Percentiles rank a stretch among this genome's conserved stretches.
Conservation (phyloP, 164 flowering plant genomes). For the Malania oleifera region DNA sequence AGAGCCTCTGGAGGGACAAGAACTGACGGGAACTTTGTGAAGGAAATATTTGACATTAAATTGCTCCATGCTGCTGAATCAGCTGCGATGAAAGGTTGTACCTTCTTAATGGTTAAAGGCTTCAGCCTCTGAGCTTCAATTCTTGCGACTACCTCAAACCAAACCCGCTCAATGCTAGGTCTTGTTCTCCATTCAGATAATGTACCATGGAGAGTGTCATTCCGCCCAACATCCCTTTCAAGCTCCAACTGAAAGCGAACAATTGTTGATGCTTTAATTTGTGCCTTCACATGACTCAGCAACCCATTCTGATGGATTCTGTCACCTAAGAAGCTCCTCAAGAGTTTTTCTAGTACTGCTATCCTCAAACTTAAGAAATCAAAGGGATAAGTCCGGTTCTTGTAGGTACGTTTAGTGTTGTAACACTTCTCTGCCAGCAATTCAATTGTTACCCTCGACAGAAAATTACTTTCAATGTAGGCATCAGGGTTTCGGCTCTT, state of each 20-base stretch:
- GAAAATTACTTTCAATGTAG: conserved; percentile 27
- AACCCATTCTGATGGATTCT: conserved; percentile 19
- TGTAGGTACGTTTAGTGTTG: conserved; percentile 20
- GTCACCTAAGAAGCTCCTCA: conserved; percentile 31
- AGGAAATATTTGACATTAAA: conserved; percentile 64
- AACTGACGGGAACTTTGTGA: conserved; percentile 53
- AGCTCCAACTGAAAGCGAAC: conserved; percentile 55
- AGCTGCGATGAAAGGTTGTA: conserved; percentile 38
- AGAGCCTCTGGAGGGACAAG: conserved; percentile 62
- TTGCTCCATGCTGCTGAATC: conserved; percentile 67
- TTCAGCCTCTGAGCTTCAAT: conserved; percentile 46
- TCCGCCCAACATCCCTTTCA: conserved; percentile 37
- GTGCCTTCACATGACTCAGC: conserved; percentile 33
- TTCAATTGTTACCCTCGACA: conserved; percentile 34
- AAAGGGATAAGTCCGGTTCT: conserved; percentile 25
- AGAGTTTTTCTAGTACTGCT: conserved; percentile 33
- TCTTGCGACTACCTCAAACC: conserved; percentile 56
- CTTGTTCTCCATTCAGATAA: conserved; percentile 67
- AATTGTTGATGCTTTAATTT: conserved; percentile 33
- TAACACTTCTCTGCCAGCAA: conserved; percentile 65
- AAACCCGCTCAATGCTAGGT: conserved; percentile 42
- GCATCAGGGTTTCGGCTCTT: conserved; percentile 32
- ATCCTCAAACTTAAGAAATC: conserved; percentile 32
- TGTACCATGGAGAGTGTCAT: conserved; percentile 21
- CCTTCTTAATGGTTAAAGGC: conserved; percentile 41